Evolutionary conservation across 2,329 filamentous ascomycete genomes (phyloP).

Genomic region (Aspergillus floridensis): DNA sequence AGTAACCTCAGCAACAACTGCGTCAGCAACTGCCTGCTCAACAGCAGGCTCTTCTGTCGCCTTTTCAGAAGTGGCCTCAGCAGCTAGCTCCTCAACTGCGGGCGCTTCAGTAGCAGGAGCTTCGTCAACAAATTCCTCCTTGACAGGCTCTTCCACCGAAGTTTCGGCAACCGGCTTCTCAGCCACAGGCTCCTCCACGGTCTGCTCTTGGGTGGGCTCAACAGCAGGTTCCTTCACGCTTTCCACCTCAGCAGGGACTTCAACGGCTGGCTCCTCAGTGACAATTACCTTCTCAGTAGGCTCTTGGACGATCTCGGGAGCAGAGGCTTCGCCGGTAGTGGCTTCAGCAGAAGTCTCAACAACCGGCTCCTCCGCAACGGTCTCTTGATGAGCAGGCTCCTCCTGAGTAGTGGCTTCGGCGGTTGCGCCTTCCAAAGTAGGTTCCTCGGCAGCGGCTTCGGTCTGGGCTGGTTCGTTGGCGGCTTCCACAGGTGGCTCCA

Average conservation of each 20-base stretch:
- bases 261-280: neutral
- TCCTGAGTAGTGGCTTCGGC: conserved; percentile 9
- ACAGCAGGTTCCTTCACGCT: neutral
- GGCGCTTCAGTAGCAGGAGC: conserved; percentile 1
- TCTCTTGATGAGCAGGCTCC: conserved; percentile 1
- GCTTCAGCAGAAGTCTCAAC: conserved; percentile 7
- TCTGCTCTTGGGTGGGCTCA: neutral
- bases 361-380: conserved; percentile 6
- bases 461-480: neutral
- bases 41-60: conserved; percentile 2
- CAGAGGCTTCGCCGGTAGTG: neutral
- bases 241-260: neutral
- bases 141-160: neutral
- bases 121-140: conserved; percentile 5
- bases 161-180: neutral
- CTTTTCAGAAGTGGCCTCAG: neutral
- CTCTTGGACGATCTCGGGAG: conserved; percentile 4
- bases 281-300: neutral
- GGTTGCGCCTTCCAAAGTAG: conserved; percentile 5
- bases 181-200: neutral
- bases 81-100: neutral
- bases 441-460: conserved; percentile 5
- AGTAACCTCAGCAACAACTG: neutral
- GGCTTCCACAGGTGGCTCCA: conserved; percentile 8
- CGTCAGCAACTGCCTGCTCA: neutral